Base-by-base conservation (phyloP, 108 stramenopile species). In the Parietichytrium sp. region DNA sequence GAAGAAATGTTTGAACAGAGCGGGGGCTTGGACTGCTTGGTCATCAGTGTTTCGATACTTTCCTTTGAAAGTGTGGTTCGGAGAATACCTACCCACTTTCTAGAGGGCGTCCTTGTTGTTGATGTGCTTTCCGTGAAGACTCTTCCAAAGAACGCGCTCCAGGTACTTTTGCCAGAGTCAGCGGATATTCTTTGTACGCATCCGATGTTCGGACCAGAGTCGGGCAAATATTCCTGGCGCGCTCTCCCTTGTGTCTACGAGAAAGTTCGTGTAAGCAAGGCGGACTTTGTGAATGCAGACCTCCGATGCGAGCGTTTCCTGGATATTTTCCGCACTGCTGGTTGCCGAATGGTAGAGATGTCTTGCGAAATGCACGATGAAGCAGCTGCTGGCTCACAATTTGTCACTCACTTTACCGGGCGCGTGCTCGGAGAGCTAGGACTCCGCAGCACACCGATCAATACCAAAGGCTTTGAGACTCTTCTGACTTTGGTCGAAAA, bases 171-270 rank as follows among this genome's bases (percentile, higher is more conserved):
- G 20, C 97, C 98, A 0, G 78, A 83, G 55, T 92, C 93, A 79
- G 91, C 92, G 77, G 96, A 97, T 81, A 91, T 99, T 27, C 82
- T 97, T 20, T 96, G 96, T 82, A 96, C 98, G 10, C 98, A 99
- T 90, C 98, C 98, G n/a, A 99, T 99, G 98, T 99, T 99, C 90
- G 98, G 98, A 20, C 96, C 96, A 13, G 95, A 96, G 82, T 92
- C 91, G 2, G 95, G 94, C 16, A 90, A 85, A 16, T 78, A 93
- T 81, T 90, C 93, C 30, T 99, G 98, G 98, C 89, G 89, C n/a
- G 92, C 92, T 26, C 87, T 96, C 48, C 95, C 93, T 51, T 96
- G 96, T 87, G 94, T 99, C 54, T 99, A 95, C 85, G 98, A 99
- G 83, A 89, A 89, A 49, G 94, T 93, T 18, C 88, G 96, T 10